Evolutionary conservation across 495 filamentous ascomycete genomes (phyloP), one percentile per base, ranked within the genome.

Genomic region (Aspergillus heteromorphus): DNA sequence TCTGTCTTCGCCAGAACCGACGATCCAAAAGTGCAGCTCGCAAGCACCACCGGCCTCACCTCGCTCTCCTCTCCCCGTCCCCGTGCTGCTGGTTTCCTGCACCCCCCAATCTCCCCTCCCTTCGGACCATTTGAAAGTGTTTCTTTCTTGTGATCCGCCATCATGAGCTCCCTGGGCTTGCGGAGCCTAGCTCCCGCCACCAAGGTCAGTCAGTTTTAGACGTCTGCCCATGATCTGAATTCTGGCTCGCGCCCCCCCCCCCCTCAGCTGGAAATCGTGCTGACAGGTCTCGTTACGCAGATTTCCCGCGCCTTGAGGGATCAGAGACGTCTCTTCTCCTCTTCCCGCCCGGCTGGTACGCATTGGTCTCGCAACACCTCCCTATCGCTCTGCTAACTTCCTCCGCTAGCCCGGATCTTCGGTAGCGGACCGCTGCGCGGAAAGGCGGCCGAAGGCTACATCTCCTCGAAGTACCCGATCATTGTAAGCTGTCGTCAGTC

Each of bases 381-480:
- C 53, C 34, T 47, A 40, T 51, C 49, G 20, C 51, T 42, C 48
- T 53, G 55, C 66, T 70, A 62, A 69, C 78, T 16, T 53, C 55
- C 56, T 59, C 56, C 57, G 40, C 55, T 53, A 87, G 83, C 87
- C 56, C 78, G 87, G 65, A 90, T 98, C 64, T 91, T 92, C 69
- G 82, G 87, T 56, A 89, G 83, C 73, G 80, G 85, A 57, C 89
- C 88, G 45, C 77, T 97, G 61, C 87, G 91, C 64, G 93, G 92
- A 31, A 95, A 92, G 76, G 92, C 95, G 75, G 89, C 91, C 49
- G 86, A 86, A 50, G 83, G 87, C 27, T 87, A 89, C 65, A 78
- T 96, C 59, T 86, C 83, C 70, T 82, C 79, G 67, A 91, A 93
- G 70, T 96, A 96, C 73, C 87, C 92, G 27, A 86, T 97, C 55